A percentile compares a stretch with the other conserved stretches of the same genome.
Conservation (phyloP, 106 monocot species). For the Dendrobium chrysotoxum region DNA sequence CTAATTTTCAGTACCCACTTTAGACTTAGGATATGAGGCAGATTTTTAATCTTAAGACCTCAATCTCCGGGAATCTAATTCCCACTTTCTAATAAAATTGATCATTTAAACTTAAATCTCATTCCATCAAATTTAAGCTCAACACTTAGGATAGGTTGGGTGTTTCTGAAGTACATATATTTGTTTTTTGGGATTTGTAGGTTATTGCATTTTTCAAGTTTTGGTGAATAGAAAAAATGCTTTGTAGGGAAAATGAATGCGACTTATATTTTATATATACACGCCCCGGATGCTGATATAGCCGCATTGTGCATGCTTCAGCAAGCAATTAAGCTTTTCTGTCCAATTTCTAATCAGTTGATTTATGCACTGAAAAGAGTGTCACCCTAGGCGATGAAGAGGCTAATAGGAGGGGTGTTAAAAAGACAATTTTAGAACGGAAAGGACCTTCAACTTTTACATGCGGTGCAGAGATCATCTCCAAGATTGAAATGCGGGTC, state of each 20-base stretch:
- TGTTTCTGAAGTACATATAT: too few relatives aligned
- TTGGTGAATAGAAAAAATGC: not conserved
- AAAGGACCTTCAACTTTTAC: conserved; percentile 89
- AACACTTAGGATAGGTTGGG: too few relatives aligned
- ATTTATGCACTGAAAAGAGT: conserved; percentile 40
- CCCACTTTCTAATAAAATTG: too few relatives aligned
- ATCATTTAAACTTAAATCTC: too few relatives aligned
- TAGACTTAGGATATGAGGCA: too few relatives aligned
- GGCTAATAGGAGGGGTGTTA: conserved; percentile 71
- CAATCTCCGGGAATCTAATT: too few relatives aligned
- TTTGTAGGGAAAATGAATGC: not conserved
- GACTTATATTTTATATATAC: not conserved
- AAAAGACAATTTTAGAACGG: conserved; percentile 78
- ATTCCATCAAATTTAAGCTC: too few relatives aligned
- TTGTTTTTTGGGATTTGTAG: too few relatives aligned
- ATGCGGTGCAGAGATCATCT: conserved; percentile 76
- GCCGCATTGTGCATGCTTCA: not conserved
- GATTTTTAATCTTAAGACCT: too few relatives aligned
- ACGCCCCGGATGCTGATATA: not conserved
- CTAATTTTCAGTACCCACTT: too few relatives aligned
- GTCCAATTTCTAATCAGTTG: not conserved
- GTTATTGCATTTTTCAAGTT: not conserved
- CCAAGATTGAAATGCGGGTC: conserved; percentile 73
- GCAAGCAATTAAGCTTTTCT: not conserved
- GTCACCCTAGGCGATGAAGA: conserved; percentile 94